phyloP scores from a whole-genome alignment of 192 early-diverging fungal genomes.

The Coemansia sp. region DNA sequence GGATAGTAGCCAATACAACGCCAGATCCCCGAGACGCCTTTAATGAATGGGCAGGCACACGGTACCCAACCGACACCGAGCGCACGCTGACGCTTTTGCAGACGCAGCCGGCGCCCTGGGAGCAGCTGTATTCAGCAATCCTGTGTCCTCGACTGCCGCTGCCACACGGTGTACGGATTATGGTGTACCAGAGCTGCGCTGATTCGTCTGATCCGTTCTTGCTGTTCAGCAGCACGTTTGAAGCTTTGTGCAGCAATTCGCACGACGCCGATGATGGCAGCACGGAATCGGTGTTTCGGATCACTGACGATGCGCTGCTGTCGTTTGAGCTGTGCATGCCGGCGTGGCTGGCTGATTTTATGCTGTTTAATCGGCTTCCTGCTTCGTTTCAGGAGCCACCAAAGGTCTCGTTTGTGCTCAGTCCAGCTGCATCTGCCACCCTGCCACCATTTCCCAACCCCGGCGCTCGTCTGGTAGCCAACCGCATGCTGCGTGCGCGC shows the following conservation, averaged over 20 bases:
- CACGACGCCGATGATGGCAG: slow-evolving; percentile 1
- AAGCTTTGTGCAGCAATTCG: slow-evolving; percentile 2
- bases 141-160: slow-evolving; percentile 48
- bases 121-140: slow-evolving; percentile 48
- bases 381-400: slow-evolving; percentile 68
- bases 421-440: slow-evolving; percentile 56
- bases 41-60: slow-evolving; percentile 40
- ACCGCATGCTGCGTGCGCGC: slow-evolving; percentile 81
- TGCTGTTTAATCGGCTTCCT: slow-evolving; percentile 68
- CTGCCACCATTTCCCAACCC: slow-evolving; percentile 52
- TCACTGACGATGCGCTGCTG: slow-evolving; percentile 36
- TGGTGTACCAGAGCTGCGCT: slow-evolving; percentile 27
- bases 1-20: slow-evolving; percentile 12
- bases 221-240: slow-evolving; percentile 34
- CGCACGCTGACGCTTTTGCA: slow-evolving; percentile 42
- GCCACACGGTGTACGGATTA: slow-evolving; percentile 30
- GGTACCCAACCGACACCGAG: slow-evolving; percentile 46
- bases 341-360: slow-evolving; percentile 79
- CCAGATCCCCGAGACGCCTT: slow-evolving; percentile 3
- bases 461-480: slow-evolving; percentile 71
- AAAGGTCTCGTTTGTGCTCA: slow-evolving; percentile 83
- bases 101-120: slow-evolving; percentile 29
- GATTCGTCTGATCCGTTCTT: slow-evolving; percentile 38
- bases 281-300: slow-evolving; percentile 29
- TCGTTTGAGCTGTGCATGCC: slow-evolving; percentile 73